Base-by-base conservation (phyloP, 257 asterid species). In the Henckelia pumila region DNA sequence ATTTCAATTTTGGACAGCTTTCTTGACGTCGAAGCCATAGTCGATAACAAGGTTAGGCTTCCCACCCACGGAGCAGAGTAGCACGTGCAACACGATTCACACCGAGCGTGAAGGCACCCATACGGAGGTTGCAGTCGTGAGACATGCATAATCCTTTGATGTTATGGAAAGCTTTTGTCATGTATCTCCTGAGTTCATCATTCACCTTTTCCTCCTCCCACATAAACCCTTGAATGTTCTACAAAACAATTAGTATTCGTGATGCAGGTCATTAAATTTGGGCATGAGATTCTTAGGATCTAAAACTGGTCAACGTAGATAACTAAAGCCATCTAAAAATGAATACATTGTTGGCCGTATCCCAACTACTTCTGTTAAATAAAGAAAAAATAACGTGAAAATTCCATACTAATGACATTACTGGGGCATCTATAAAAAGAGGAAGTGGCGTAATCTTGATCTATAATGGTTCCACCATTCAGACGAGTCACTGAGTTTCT, bases 171-270 rank as follows among this genome's bases (percentile, higher is more conserved):
- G 95, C 86, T 70, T 44, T 85, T 10, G 89, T 85, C 98, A 91
- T 89, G 86, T 91, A 91, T 67, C 76, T 78, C 66, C 78, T 72
- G 3, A 89, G 94, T 78, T 88, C 96, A 13, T 26, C n/a, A n/a
- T n/a, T n/a, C n/a, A n/a, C n/a, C n/a, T n/a, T n/a, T n/a, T n/a
- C n/a, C n/a, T n/a, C n/a, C n/a, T n/a, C n/a, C n/a, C n/a, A n/a
- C n/a, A n/a, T n/a, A n/a, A n/a, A n/a, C n/a, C n/a, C n/a, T n/a
- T 88, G 97, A 75, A 88, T 88, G 64, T 91, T 91, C 97, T 86
- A 80, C 77, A 72, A 29, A 65, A 59, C 53, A 71, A 49, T 65
- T 56, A 64, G 3, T 10, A 56, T 35, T 58, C 14, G 24, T 33
- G 6, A 16, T 10, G 29, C 26, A 14, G 10, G 52, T 65, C 28